These are phyloP conservation scores for Helichrysum umbraculigerum DNA, from an alignment of 129 eudicot species.

Conservation along the genomic window DNA sequence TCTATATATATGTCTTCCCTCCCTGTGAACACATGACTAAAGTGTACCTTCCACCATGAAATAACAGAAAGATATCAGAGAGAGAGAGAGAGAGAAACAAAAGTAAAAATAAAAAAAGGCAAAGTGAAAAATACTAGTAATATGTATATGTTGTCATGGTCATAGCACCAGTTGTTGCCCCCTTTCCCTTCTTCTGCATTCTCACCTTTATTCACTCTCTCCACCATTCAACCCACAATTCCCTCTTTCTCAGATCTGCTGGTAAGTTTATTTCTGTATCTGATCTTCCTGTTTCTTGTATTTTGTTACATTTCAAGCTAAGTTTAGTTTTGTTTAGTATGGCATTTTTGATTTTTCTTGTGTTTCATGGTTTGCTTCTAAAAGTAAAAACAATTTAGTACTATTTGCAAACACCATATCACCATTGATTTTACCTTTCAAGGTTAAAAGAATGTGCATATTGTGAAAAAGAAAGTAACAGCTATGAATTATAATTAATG, in stretches of 20 bases:
- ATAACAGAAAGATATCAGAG: conserved; percentile 10
- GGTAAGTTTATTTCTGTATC: conserved; percentile 13
- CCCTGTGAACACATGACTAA: conserved; percentile 23
- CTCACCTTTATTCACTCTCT: conserved; percentile 30
- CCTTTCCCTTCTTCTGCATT: conserved; percentile 18
- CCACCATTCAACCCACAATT: conserved; percentile 10
- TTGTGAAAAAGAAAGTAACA: not conserved
- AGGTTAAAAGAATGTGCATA: not conserved
- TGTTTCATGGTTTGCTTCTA: conserved; percentile 26
- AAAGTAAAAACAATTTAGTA: conserved; percentile 11
- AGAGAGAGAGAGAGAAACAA: conserved; percentile 18
- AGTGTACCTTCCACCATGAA: conserved; percentile 26
- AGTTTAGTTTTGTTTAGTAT: no score
- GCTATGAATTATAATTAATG: not conserved
- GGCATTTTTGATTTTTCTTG: not conserved
- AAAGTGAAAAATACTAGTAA: not conserved
- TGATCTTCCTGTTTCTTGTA: not conserved
- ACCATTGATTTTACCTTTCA: conserved; percentile 5
- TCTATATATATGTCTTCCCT: not conserved
- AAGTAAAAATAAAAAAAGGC: conserved; percentile 14
- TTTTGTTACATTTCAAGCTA: no score
- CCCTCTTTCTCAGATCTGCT: conserved; percentile 27
- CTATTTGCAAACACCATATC: conserved; percentile 10
- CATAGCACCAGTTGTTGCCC: not conserved
- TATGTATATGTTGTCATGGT: not conserved